Base-by-base conservation (phyloP, 2,329 filamentous ascomycete species). In the Dryadomyces sulphureus region DNA sequence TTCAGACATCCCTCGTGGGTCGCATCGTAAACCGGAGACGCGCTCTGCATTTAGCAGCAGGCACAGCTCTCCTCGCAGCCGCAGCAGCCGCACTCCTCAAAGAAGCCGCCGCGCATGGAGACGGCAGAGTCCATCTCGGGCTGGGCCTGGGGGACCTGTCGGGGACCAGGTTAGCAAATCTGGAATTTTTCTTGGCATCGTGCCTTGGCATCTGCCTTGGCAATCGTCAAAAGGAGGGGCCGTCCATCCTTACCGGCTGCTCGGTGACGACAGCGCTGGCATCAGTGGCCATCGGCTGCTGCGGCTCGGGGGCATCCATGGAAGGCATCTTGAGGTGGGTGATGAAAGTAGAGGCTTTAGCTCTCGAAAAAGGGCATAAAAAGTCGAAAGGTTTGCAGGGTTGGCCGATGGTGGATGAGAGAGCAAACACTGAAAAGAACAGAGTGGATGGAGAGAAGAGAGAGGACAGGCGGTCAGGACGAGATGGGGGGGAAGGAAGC, bases 21-120 rank as follows among this genome's bases (percentile, higher is more conserved):
- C n/a, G n/a, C n/a, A n/a, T n/a, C n/a, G n/a, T n/a, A n/a, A n/a
- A n/a, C n/a, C n/a, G n/a, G n/a, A n/a, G n/a, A n/a, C n/a, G n/a
- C n/a, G n/a, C n/a, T n/a, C n/a, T n/a, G 19, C 40, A 22, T 45
- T 50, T 56, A 59, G 50, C 57, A 59, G 52, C 57, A 59, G 14
- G 19, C 47, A 43, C 55, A 58, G 45, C 54, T 51, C 50, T 59
- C 57, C n/a, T 49, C 48, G 49, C 48, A 59, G 49, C 57, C 54
- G 45, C 57, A 59, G 54, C 57, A 59, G 40, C 50, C 48, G 47
- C 57, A 60, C 48, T 59, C 56, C 50, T 60, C 58, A n/a, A 56
- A 49, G 47, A 60, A 57, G 25, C 58, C 58, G 30, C 57, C 58
- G 45, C 57, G 57, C 51, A 60, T 53, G 17, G 52, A 53, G 35